Evolutionary conservation across 1,284 basidiomycete species (phyloP).

Genomic region (Melanopsichium pennsylvanicum): DNA sequence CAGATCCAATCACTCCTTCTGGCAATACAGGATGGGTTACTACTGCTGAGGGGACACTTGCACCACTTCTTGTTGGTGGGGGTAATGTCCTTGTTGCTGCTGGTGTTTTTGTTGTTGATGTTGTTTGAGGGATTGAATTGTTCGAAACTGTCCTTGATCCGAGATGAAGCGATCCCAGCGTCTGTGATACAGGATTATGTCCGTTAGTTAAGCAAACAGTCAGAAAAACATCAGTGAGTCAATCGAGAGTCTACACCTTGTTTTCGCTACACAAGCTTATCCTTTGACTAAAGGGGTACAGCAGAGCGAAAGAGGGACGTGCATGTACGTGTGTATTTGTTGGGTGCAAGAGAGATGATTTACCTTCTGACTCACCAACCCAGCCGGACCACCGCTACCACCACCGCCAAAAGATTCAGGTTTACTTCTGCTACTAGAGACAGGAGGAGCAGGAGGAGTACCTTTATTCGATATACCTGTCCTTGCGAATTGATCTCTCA

Average conservation of each 20-base stretch:
- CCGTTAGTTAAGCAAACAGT: too few relatives aligned
- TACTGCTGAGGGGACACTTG: conserved; percentile 5
- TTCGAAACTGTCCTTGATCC: conserved; percentile 7
- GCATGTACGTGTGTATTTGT: too few relatives aligned
- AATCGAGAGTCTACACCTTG: too few relatives aligned
- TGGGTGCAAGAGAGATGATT: too few relatives aligned
- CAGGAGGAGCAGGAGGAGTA: conserved; percentile 18
- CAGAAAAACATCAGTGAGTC: too few relatives aligned
- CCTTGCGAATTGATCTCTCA: conserved; percentile 27
- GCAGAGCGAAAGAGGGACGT: too few relatives aligned
- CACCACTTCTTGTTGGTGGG: conserved; percentile 17
- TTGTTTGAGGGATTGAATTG: neutral
- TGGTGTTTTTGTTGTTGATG: neutral
- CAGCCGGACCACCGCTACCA: neutral
- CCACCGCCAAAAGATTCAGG: too few relatives aligned
- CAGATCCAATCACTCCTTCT: conserved; percentile 16
- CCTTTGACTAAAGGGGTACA: too few relatives aligned
- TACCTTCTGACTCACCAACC: conserved; percentile 11
- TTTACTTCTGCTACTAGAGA: conserved; percentile 12
- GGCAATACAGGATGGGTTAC: too few relatives aligned
- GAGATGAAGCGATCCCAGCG: conserved; percentile 9
- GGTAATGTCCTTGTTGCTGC: conserved; percentile 8
- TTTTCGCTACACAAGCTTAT: too few relatives aligned
- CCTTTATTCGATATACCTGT: conserved; percentile 12
- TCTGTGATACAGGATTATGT: too few relatives aligned